phyloP scores from a whole-genome alignment of 2,329 filamentous ascomycete genomes.

The Cercospora sesami region DNA sequence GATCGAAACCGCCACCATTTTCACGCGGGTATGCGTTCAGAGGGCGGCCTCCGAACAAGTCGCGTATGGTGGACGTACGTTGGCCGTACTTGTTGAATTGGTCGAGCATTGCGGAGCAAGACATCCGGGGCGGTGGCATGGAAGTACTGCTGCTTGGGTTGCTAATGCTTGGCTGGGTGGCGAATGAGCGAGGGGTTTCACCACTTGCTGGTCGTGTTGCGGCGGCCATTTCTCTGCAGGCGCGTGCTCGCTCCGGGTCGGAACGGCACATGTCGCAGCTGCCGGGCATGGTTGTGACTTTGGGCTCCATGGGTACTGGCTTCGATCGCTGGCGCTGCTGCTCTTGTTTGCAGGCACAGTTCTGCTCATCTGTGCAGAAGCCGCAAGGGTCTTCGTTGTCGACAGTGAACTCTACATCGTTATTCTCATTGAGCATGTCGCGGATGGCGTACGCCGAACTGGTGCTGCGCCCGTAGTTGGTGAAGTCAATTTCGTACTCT shows the following conservation, averaged over 20 bases:
- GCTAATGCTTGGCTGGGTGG: background rate
- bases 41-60: constrained; percentile 24
- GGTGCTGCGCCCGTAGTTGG: constrained; percentile 20
- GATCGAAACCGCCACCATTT: constrained; percentile 23
- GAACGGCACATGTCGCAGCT: constrained; percentile 33
- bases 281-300: constrained; percentile 29
- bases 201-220: constrained; percentile 10
- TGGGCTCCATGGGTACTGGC: constrained; percentile 13
- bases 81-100: constrained; percentile 29
- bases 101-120: constrained; percentile 28
- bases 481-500: constrained; percentile 32
- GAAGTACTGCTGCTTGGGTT: constrained; percentile 9
- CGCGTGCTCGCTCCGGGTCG: constrained; percentile 33
- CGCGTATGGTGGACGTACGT: constrained; percentile 26
- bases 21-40: constrained; percentile 26
- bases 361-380: constrained; percentile 34
- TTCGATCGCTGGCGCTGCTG: constrained; percentile 14
- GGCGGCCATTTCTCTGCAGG: constrained; percentile 31
- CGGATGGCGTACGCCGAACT: constrained; percentile 11
- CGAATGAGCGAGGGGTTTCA: constrained; percentile 12
- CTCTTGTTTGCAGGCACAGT: constrained; percentile 32
- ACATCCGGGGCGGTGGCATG: constrained; percentile 23
- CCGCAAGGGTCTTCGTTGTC: constrained; percentile 31
- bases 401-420: constrained; percentile 27
- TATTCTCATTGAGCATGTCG: constrained; percentile 22